These are phyloP conservation scores for Poteriospumella lacustris DNA, from an alignment of 108 stramenopile genomes.

Conservation along the genomic window DNA sequence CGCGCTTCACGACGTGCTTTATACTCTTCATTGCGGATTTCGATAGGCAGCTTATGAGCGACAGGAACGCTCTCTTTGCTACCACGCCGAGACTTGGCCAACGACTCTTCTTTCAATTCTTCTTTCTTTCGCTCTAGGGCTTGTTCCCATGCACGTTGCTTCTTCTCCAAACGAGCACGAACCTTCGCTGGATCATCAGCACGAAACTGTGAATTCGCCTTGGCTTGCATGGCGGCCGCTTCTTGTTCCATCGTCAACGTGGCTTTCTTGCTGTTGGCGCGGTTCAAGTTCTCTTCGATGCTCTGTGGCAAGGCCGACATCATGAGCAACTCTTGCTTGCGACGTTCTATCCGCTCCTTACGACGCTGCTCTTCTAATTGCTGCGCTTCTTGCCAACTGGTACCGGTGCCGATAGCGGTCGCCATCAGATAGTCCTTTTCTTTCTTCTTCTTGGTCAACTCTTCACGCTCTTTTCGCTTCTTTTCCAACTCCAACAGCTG, in stretches of 20 bases:
- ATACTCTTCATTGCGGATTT: neutral
- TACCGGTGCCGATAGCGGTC: neutral
- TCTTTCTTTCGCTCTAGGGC: neutral
- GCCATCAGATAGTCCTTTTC: neutral
- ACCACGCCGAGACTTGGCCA: neutral
- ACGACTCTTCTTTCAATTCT: neutral
- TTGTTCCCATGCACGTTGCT: neutral
- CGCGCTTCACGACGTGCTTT: neutral
- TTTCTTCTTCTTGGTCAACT: conserved; percentile 1
- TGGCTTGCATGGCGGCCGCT: neutral
- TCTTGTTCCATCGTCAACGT: neutral
- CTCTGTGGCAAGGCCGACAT: neutral
- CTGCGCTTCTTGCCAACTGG: neutral
- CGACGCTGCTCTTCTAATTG: neutral
- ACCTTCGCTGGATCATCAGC: neutral
- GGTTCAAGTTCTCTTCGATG: neutral
- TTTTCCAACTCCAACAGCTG: neutral
- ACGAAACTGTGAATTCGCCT: too few species aligned
- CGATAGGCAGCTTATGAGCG: neutral
- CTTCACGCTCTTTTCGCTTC: neutral
- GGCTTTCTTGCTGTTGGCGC: neutral
- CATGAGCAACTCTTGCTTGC: neutral
- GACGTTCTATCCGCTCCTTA: neutral
- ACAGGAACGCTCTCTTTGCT: neutral
- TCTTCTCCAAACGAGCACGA: neutral